Evolutionary conservation across 768 basidiomycete genomes (phyloP), one percentile per base, ranked within the genome.

Genomic region (Trametes maxima): DNA sequence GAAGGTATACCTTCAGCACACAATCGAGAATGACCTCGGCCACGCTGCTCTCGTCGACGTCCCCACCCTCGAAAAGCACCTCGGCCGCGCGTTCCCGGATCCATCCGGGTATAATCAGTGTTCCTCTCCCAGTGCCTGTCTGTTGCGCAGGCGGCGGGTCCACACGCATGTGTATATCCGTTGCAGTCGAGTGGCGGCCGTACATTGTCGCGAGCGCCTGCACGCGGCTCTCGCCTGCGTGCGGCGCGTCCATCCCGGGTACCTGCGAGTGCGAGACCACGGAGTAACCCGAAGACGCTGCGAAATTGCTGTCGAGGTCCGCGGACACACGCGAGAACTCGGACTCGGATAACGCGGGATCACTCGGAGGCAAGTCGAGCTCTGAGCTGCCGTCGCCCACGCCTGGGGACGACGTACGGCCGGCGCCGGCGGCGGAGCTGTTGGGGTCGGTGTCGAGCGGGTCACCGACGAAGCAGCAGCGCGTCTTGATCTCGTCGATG

Each of bases 81-180:
- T 98, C 97, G 1, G 95, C 87, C 0, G 90, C 90, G 14, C 95
- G 81, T 72, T 98, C 96, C 44, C 96, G 77, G 42, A 99, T 82
- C 97, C 97, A 99, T 2, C 96, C 96, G 1, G 96, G 96, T 45
- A 98, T 84, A 46, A 92, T 79, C 47, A 97, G 73, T 0, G 88
- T 93, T 0, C 91, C 94, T 8, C 82, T 77, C 2, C 91, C 92
- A 1, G 89, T 88, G 0, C 89, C 88, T 13, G 79, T 76, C 66
- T 86, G 87, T 68, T 90, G 88, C 13, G 82, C 77, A 2, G 75
- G 70, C 7, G 92, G 89, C 28, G 90, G 89, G 16, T 79, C 74
- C 21, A 93, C 89, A 2, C 80, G 82, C 74, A 93, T 81, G 5
- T 80, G 82, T 44, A 94, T 74, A 63, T 92, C 84, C 5, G 88